Base-by-base conservation (phyloP, 176 grass and related monocot genomes). In the Avena insularis region DNA sequence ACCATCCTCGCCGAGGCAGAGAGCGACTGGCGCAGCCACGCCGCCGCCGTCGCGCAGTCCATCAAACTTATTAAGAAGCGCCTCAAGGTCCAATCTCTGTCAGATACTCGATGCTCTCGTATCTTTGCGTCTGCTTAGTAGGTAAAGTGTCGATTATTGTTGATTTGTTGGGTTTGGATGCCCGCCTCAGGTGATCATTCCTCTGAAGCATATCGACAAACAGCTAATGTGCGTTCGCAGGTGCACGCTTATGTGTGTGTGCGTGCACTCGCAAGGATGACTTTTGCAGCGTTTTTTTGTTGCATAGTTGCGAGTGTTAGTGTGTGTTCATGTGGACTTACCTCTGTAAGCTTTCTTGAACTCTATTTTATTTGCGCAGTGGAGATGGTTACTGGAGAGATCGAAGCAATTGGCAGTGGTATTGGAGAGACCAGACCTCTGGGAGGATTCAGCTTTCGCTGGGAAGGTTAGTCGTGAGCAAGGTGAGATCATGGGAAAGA, bases 11-110 rank as follows among this genome's bases (percentile, higher is more conserved):
- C 88, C 12, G 93, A 96, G 83, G 49, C 75, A 20, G 92, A 94
- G 79, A 90, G 92, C 90, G 96, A 98, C 71, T 98, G 96, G 93
- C 87, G 96, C 61, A 98, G 96, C 88, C 96, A 98, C 49, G 92
- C 96, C 12, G 90, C 96, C 38, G 92, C 96, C 35, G 88, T 96
- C 49, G 90, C 93, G 20, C 96, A 91, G 79, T 98, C 96, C 29
- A 78, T 98, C 83, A 93, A 87, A 79, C 89, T 98, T 25, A 93
- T 98, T 56, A 98, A 98, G 89, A 98, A 89, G 87, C 93, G 96
- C 19, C 82, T 95, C 75, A 95, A 98, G 93, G 95, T 98, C 27
- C 56, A 82, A 85, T 75, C 5, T 75, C 19, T 79, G 15, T 54
- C 19, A 7, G 40, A 79, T 6, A 69, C 10, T 21, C 79, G 7